Conservation (phyloP, 1,284 basidiomycete species). For the Hemileia vastatrix region DNA sequence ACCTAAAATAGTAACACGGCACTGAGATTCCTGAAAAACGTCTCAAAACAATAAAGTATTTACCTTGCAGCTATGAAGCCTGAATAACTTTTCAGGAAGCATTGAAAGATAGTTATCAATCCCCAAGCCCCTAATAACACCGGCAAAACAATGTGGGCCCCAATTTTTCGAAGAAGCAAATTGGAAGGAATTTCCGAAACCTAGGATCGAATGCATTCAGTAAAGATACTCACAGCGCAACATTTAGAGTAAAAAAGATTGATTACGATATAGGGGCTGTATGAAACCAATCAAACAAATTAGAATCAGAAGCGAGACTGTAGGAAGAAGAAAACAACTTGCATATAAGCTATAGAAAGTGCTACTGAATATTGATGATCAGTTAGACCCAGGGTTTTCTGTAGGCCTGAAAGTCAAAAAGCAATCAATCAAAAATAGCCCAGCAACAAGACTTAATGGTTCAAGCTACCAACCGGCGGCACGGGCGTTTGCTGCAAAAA, state of each 20-base stretch:
- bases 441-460: too few species aligned
- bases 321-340: not conserved
- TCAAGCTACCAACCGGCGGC: too few species aligned
- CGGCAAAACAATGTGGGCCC: slow-evolving; percentile 29
- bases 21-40: not conserved
- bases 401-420: slow-evolving; percentile 3
- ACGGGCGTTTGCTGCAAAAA: too few species aligned
- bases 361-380: slow-evolving; percentile 16
- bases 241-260: too few species aligned
- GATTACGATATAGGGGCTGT: too few species aligned
- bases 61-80: slow-evolving; percentile 18
- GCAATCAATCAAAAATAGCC: too few species aligned
- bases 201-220: too few species aligned
- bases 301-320: too few species aligned
- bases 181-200: slow-evolving; percentile 28
- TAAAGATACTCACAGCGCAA: too few species aligned
- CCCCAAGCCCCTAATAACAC: slow-evolving; percentile 31
- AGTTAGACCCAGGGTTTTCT: not conserved
- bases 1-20: not conserved
- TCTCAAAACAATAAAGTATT: not conserved
- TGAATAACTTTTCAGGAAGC: slow-evolving; percentile 9
- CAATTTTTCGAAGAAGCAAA: slow-evolving; percentile 25
- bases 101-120: slow-evolving; percentile 24
- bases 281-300: too few species aligned
- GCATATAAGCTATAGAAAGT: slow-evolving; percentile 7